phyloP scores from a whole-genome alignment of 352 stramenopile species.

The Pilasporangium apinafurcum region DNA sequence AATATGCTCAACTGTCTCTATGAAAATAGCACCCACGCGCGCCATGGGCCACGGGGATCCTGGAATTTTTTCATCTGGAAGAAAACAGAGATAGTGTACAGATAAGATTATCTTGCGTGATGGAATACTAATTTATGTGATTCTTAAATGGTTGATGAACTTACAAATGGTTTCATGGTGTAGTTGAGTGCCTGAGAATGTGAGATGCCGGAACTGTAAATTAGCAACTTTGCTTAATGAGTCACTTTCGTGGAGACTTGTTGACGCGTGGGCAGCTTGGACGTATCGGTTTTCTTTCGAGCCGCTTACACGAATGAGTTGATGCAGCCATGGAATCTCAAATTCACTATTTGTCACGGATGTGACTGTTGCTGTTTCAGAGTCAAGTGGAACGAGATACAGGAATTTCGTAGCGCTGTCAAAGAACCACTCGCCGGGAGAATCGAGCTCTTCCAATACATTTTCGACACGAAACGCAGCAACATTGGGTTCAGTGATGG shows the following conservation, averaged over 20 bases:
- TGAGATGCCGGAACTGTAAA: slow-evolving; percentile 50
- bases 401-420: slow-evolving; percentile 31
- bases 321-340: slow-evolving; percentile 51
- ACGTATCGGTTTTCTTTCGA: slow-evolving; percentile 47
- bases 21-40: slow-evolving; percentile 48
- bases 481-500: slow-evolving; percentile 1
- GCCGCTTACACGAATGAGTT: slow-evolving; percentile 58
- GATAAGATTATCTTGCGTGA: no score
- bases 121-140: no score
- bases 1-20: slow-evolving; percentile 48
- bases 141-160: slow-evolving; percentile 2
- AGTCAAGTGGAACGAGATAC: slow-evolving; percentile 53
- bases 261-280: slow-evolving; percentile 29
- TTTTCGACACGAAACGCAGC: slow-evolving; percentile 57
- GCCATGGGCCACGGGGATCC: slow-evolving; percentile 44
- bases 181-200: slow-evolving; percentile 56
- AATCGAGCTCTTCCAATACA: slow-evolving; percentile 50
- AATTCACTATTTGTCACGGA: slow-evolving; percentile 20
- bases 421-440: slow-evolving; percentile 64
- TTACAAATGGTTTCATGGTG: slow-evolving; percentile 57
- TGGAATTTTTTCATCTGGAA: slow-evolving; percentile 31
- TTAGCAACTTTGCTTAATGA: slow-evolving; percentile 25
- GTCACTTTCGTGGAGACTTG: slow-evolving; percentile 33
- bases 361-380: slow-evolving; percentile 9
- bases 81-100: not conserved